Base-by-base conservation (phyloP, 1,284 basidiomycete genomes). In the Hypsizygus ulmarius region DNA sequence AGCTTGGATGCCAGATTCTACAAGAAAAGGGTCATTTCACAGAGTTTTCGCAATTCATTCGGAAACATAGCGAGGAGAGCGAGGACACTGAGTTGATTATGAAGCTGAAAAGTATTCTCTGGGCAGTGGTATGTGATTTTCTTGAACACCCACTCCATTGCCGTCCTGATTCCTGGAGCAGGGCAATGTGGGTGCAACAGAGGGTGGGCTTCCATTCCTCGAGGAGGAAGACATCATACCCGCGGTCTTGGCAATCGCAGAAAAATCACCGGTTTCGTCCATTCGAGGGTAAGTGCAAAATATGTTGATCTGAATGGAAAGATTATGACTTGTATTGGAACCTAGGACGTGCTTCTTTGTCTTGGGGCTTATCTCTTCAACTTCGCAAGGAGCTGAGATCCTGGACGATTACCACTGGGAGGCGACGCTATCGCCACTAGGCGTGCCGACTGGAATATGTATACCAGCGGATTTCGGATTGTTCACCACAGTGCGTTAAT, bases 151-250 rank as follows among this genome's bases (percentile, higher is more conserved):
- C 11, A 10, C 34, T 11, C 28, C 5, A 10, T 12, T 38, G 18
- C 19, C 9, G 12, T 10, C 2, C 8, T 49, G 12, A 15, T 3
- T 34, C 11, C 28, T 35, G 48, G 27, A 43, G 5, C 57, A 97
- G 93, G 97, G 96, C 1, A 96, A 96, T 63, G 87, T 99, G 43
- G 97, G 94, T 1, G 84, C 96, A 0, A 90, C 90, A 0, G 82
- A 87, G 55, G 84, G 90, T 5, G 97, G 97, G 0, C 73, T 99
- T n/a, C 87, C 86, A 1, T 95, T 99, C 64, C 74, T 99, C 16
- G 95, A 97, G 61, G 93, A 94, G 50, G 93, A 97, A 64, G 93
- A 94, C 55, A 85, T 97, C 51, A 87, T 98, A 37, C 88, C 91
- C 12, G 81, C 83, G 7, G 87, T 99, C 47, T 75, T 97, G 32